Base-by-base conservation (phyloP, 2,329 filamentous ascomycete species). In the Pseudogymnoascus sp. region DNA sequence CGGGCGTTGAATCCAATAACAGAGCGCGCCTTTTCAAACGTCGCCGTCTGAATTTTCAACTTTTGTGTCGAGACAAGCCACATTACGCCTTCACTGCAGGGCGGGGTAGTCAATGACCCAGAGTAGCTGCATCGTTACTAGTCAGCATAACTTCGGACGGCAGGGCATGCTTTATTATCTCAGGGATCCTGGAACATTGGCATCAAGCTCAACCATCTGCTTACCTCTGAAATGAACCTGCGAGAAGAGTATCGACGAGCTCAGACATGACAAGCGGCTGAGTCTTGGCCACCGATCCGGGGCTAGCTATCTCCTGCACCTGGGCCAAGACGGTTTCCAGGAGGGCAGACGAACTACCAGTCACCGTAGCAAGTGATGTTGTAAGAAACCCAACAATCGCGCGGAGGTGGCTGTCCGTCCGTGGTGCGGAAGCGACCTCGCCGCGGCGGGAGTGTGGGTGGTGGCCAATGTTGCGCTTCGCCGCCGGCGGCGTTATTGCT, bases 81-180 rank as follows among this genome's bases (percentile, higher is more conserved):
- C 8, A 72, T 75, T 22, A 87, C 75, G 26, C 79, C 80, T 72
- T 87, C 83, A 14, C 77, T 77, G 74, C 85, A 87, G 3, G 85
- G 85, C 19, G 85, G 85, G 0, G 84, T 87, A 41, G 85, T 88
- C 56, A 88, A 76, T 16, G 82, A 85, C 19, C 85, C 85, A 11
- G 73, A 72, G 75, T 87, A 88, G 64, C 78, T 68, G 35, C 50
- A 66, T 60, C n/a, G 28, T 61, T 5, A 41, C 46, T 22, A 65
- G 60, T 31, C 35, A 37, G 77, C 28, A 56, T 33, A 56, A 22
- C 28, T 35, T 56, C 28, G 6, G 50, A 35, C 2, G 16, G 26
- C 6, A 56, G 28, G 10, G 11, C 10, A 33, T 56, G n/a, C 10
- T 56, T 35, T 12, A 14, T 35, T 33, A 33, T 53, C 14, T 50